Conservation (phyloP, 1,139 yeast genomes). For the Meyerozyma sp. region DNA sequence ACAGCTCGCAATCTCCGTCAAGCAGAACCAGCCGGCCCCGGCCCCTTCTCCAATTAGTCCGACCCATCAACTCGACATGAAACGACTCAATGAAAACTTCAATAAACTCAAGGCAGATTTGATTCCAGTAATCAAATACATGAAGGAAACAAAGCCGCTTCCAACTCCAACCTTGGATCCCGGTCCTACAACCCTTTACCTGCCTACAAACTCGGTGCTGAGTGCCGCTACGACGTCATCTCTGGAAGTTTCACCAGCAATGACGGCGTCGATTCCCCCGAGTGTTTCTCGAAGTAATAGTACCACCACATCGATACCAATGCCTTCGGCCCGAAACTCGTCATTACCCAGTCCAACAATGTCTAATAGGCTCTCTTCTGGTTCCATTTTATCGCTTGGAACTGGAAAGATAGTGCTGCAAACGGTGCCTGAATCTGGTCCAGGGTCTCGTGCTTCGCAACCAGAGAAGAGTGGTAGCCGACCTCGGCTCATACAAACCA, state of each 20-base stretch:
- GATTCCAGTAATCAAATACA: conserved; percentile 45
- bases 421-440: conserved; percentile 17
- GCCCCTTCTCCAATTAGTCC: conserved; percentile 19
- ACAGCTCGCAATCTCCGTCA: conserved; percentile 11
- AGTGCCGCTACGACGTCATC: conserved; percentile 7
- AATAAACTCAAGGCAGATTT: conserved; percentile 46
- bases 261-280: not conserved
- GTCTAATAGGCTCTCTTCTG: conserved; percentile 35
- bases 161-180: conserved; percentile 49
- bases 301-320: conserved; percentile 4
- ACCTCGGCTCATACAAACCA: conserved; percentile 30
- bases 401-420: conserved; percentile 38
- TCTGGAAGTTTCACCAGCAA: not conserved
- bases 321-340: not conserved
- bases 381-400: conserved; percentile 35
- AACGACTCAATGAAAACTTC: conserved; percentile 43
- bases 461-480: conserved; percentile 7
- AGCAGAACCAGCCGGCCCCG: conserved; percentile 5
- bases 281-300: conserved; percentile 11
- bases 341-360: conserved; percentile 34
- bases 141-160: conserved; percentile 52
- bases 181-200: conserved; percentile 18
- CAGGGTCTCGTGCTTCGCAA: conserved; percentile 1
- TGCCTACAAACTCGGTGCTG: conserved; percentile 29
- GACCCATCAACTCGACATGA: conserved; percentile 25